These are phyloP conservation scores for Kockovaella imperatae DNA, from an alignment of 768 basidiomycete species.

Conservation along the genomic window DNA sequence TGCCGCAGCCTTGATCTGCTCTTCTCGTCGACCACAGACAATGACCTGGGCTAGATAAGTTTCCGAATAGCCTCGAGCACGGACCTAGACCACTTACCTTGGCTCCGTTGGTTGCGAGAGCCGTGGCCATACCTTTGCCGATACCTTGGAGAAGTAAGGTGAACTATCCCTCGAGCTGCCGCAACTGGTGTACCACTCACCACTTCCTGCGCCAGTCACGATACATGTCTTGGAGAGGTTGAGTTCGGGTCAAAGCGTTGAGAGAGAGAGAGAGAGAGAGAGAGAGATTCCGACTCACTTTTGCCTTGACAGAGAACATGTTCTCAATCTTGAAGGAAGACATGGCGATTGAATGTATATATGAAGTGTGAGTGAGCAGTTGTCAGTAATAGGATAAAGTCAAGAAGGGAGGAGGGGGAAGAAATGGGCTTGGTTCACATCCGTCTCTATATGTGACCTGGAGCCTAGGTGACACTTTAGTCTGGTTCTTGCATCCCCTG, in stretches of 20 bases:
- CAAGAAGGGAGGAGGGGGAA: not conserved
- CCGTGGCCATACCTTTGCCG: constrained; percentile 34
- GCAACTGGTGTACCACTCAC: not conserved
- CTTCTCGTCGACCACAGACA: constrained; percentile 36
- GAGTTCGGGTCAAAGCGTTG: not conserved
- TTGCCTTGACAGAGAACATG: constrained; percentile 41
- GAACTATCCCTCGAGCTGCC: not conserved
- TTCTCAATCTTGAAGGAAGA: constrained; percentile 4
- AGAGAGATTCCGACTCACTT: constrained; percentile 4
- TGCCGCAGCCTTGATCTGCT: constrained; percentile 29
- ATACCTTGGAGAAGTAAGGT: constrained; percentile 21
- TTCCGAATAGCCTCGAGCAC: too few species aligned
- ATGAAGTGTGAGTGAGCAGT: not conserved
- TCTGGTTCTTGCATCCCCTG: too few species aligned
- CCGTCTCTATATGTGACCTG: too few species aligned
- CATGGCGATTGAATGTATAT: constrained; percentile 7
- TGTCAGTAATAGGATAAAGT: not conserved
- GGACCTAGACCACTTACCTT: constrained; percentile 21
- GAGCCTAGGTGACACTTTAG: too few species aligned
- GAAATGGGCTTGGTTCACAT: too few species aligned
- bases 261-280: not conserved
- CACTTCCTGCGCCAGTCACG: constrained; percentile 41
- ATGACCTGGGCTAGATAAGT: constrained; percentile 20
- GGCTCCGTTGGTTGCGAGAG: constrained; percentile 38
- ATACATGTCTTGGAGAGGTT: constrained; percentile 22